These are phyloP conservation scores for Fusarium sp. DNA, from an alignment of 2,329 filamentous ascomycete genomes.

Conservation along the genomic window DNA sequence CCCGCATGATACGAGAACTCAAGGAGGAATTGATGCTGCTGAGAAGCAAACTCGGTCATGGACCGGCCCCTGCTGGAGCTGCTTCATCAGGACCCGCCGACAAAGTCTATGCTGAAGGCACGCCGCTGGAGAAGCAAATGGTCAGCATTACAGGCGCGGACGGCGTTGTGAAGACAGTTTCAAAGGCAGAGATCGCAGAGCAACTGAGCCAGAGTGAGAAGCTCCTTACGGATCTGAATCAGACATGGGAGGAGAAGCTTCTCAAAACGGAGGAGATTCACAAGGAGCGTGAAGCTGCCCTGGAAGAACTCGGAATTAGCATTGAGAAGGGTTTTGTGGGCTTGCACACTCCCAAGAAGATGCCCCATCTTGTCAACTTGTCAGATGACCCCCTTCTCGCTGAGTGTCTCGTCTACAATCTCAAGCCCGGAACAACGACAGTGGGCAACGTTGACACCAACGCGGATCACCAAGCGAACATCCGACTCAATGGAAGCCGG, in stretches of 20 bases:
- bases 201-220: conserved; percentile 97
- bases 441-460: conserved; percentile 94
- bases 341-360: conserved; percentile 96
- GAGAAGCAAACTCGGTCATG: conserved; percentile 83
- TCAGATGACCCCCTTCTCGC: conserved; percentile 94
- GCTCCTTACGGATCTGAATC: conserved; percentile 92
- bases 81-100: conserved; percentile 69
- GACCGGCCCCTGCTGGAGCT: conserved; percentile 53
- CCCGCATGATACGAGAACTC: conserved; percentile 96
- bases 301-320: conserved; percentile 97
- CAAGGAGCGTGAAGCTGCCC: conserved; percentile 92
- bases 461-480: conserved; percentile 80
- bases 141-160: conserved; percentile 92
- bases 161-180: conserved; percentile 91
- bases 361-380: conserved; percentile 98
- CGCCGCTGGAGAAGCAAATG: conserved; percentile 93
- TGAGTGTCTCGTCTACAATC: conserved; percentile 96
- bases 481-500: conserved; percentile 91
- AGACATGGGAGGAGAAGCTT: conserved; percentile 98
- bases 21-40: conserved; percentile 93
- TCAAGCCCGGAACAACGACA: conserved; percentile 93
- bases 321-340: conserved; percentile 99
- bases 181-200: conserved; percentile 97
- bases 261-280: conserved; percentile 96
- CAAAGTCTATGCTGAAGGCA: conserved; percentile 91